A percentile compares a stretch with the other conserved stretches of the same genome.
These are phyloP conservation scores for Filobasidium wieringae DNA, from an alignment of 768 basidiomycete genomes.

Conservation along the genomic window DNA sequence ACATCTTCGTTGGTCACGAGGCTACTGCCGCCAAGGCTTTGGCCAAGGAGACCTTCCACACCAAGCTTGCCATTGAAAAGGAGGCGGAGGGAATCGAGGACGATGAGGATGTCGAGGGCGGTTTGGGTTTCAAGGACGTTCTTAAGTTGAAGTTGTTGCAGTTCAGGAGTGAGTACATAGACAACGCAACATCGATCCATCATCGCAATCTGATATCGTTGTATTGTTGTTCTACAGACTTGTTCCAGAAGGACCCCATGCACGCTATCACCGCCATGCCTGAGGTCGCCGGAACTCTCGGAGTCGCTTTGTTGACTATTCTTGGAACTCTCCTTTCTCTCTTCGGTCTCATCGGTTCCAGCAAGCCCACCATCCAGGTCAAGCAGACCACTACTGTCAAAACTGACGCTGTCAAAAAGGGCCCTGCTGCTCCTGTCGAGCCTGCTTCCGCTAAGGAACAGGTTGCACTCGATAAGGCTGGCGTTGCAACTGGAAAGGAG, in stretches of 20 bases:
- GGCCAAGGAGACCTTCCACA: constrained; percentile 74
- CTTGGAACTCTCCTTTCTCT: constrained; percentile 73
- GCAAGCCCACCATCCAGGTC: constrained; percentile 36
- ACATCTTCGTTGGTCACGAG: constrained; percentile 83
- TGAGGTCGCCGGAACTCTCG: constrained; percentile 68
- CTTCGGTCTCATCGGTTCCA: constrained; percentile 63
- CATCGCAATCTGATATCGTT: background rate
- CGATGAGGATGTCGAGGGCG: constrained; percentile 46
- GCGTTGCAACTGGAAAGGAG: constrained; percentile 14
- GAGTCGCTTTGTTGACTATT: constrained; percentile 61
- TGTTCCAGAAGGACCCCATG: constrained; percentile 62
- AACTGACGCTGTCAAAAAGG: constrained; percentile 14
- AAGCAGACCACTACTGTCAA: constrained; percentile 19
- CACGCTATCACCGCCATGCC: constrained; percentile 77
- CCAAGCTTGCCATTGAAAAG: constrained; percentile 77
- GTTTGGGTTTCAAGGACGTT: constrained; percentile 65
- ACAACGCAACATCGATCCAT: background rate
- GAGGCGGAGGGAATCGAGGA: constrained; percentile 46
- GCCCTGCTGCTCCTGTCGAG: constrained; percentile 19
- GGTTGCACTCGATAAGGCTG: constrained; percentile 25
- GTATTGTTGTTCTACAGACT: constrained; percentile 38
- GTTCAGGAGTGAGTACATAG: constrained; percentile 49
- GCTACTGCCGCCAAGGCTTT: constrained; percentile 68
- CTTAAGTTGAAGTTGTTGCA: constrained; percentile 62
- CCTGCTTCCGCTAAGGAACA: constrained; percentile 28